phyloP scores from a whole-genome alignment of 2,329 filamentous ascomycete genomes.

The Massarina eburnea region DNA sequence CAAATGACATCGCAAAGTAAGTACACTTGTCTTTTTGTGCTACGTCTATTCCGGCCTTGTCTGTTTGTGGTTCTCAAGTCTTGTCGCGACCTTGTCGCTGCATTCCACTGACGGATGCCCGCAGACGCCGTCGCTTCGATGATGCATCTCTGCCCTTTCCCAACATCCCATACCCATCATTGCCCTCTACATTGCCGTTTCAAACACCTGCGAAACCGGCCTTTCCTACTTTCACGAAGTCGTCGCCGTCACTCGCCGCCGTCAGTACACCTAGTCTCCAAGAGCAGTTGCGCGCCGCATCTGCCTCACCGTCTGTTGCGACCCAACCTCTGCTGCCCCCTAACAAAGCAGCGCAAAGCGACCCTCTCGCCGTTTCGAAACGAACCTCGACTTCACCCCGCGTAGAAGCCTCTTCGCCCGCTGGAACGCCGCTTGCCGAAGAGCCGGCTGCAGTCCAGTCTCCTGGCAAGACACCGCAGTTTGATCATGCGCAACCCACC shows the following conservation, averaged over 20 bases:
- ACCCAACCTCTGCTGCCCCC: constrained; percentile 24
- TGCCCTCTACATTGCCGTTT: constrained; percentile 28
- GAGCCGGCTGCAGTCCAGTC: constrained; percentile 17
- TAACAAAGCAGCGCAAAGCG: constrained; percentile 18
- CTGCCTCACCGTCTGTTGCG: constrained; percentile 36
- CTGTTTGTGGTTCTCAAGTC: constrained; percentile 2
- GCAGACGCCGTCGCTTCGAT: constrained; percentile 60
- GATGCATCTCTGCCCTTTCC: constrained; percentile 54
- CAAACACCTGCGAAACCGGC: constrained; percentile 20
- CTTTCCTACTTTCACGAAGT: constrained; percentile 16
- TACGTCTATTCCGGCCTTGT: constrained; percentile 3
- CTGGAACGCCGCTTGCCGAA: constrained; percentile 12
- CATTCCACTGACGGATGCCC: constrained; percentile 33
- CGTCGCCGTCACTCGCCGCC: constrained; percentile 24
- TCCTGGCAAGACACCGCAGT: constrained; percentile 8
- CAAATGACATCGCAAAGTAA: constrained; percentile 61
- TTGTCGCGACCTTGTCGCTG: constrained; percentile 22
- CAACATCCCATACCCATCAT: constrained; percentile 25
- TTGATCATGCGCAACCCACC: neutral
- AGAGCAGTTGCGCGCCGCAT: constrained; percentile 38
- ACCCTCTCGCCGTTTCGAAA: constrained; percentile 12
- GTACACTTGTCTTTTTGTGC: constrained; percentile 9
- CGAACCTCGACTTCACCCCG: constrained; percentile 10
- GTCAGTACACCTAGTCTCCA: constrained; percentile 31
- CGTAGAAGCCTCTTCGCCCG: constrained; percentile 12